Base-by-base conservation (phyloP, 78 protist genomes). In the Dictyostelium intermedium region DNA sequence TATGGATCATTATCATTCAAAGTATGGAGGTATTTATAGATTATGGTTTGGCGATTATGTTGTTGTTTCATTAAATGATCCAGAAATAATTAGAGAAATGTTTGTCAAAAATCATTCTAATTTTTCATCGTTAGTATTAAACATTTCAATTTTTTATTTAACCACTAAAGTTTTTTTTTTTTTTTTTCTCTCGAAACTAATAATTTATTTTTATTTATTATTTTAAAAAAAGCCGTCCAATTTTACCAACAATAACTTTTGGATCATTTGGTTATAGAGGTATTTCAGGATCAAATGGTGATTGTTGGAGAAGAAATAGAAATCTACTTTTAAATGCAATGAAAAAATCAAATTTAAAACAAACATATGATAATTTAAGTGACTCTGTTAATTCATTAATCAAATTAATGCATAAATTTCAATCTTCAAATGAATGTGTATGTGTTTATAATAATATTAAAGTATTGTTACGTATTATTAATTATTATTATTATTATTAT, bases 1-100 rank as follows among this genome's bases (percentile, higher is more conserved):
- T 10, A 77, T 41, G 60, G 82, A 77, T 41, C 20, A 41, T 77
- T 77, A 77, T 10, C 82, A 77, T 77, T n/a, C 0, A n/a, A 39
- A 8, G 53, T 86, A 60, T 86, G 92, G 92, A 2, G 69, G 45
- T 8, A 43, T 86, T 14, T 86, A 73, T 60, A 73, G 73, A 53
- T n/a, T 86, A 53, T 86, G 92, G 92, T 32, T 86, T 27, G 92
- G 92, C 4, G 84, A 86, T 35, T 60, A 77, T 37, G 76, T 53
- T 86, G 18, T 9, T 6, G 39, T 86, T 5, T 20, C 78, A 0
- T 20, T 86, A 4, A 77, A 27, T 60, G 92, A 86, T 56, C 78
- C 84, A 3, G 39, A 27, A 1, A 35, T 76, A 4, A 25, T 76
- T 0, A n/a, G 77, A 20, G 84, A 85, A 60, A 53, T 86, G 2